Base-by-base conservation (phyloP, 1,284 basidiomycete genomes). In the Takashimella koratensis region DNA sequence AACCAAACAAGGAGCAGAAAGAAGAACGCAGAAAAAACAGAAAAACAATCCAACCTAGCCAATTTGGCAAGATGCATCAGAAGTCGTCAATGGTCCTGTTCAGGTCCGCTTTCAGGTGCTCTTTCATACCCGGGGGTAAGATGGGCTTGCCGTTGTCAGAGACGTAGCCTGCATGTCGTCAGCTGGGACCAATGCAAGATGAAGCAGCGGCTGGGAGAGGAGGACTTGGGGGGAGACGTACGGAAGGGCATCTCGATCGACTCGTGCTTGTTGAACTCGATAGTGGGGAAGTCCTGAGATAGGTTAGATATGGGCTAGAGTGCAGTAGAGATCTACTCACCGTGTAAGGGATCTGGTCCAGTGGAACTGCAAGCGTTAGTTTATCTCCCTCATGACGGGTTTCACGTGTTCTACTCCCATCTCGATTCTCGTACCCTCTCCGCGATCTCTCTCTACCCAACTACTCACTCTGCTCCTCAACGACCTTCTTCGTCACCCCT, bases 211-310 rank as follows among this genome's bases (percentile, higher is more conserved):
- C 3, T 26, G 36, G 11, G 21, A 24, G 30, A 16, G 12, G 51
- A 43, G 24, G 36, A 16, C 16, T 8, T 36, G 30, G 30, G 30
- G 16, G 8, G 16, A 1, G 13, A 81, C 88, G 64, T 60, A 90
- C 91, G 79, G 79, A 94, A 95, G 0, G 91, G 91, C 91, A 95
- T 95, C 76, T 96, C 90, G 8, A 96, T 90, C 46, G 87, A 88
- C 74, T 96, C 93, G 67, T 82, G 79, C 27, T 79, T 70, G 67
- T 87, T 88, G 78, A 96, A 96, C 13, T 66, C 77, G 65, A 97
- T 94, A 0, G 89, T 94, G 0, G 93, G 93, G 71, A 84, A 83
- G 64, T 91, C 86, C 88, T 90, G 57, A 2, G n/a, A n/a, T 13
- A 42, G 22, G 47, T 20, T 30, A n/a, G 45, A 36, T 47, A 36